Evolutionary conservation across 1,284 basidiomycete species (phyloP), one percentile per base, ranked within the genome.

Genomic region (Trametes hirsuta): DNA sequence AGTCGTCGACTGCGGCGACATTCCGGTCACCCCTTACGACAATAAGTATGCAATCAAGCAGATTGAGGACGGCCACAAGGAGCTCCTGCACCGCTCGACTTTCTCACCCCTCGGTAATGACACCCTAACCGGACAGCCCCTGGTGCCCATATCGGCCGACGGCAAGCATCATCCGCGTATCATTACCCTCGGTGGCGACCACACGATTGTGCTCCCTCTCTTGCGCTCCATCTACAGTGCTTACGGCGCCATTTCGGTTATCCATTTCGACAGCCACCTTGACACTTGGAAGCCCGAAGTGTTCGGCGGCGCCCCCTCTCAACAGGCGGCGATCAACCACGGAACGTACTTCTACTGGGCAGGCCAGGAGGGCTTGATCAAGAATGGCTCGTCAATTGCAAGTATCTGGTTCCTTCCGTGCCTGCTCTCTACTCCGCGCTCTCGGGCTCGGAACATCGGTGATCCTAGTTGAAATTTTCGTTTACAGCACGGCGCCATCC

Each of bases 271-370:
- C 71, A 88, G 87, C 46, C 89, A 92, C 63, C 69, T 74, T 25
- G 87, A 88, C 68, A 88, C 91, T 5, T 90, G 87, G 88, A 89
- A 87, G 66, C 88, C 88, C 24, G 77, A 80, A 37, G 83, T 88
- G 11, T 90, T 90, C 68, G 87, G 87, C 21, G 88, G 87, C 5
- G 84, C 86, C 1, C 88, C 87, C 4, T 85, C 85, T 22, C 77
- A 79, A 0, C 85, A 87, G 61, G 87, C 87, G 0, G 83, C 84
- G 35, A 85, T 91, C 66, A 90, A 88, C 63, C 89, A 90, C 55
- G 88, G 88, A 18, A 90, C 88, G 6, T 91, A 90, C 75, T 91
- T 91, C 72, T 90, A 89, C 72, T 89, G 86, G 82, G 90, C 90
- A 2, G 84, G 84, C 64, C 80, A 86, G 67, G 90, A 92, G 71